Base-by-base conservation (phyloP, 2,329 filamentous ascomycete genomes). In the Xylariaceae sp. region DNA sequence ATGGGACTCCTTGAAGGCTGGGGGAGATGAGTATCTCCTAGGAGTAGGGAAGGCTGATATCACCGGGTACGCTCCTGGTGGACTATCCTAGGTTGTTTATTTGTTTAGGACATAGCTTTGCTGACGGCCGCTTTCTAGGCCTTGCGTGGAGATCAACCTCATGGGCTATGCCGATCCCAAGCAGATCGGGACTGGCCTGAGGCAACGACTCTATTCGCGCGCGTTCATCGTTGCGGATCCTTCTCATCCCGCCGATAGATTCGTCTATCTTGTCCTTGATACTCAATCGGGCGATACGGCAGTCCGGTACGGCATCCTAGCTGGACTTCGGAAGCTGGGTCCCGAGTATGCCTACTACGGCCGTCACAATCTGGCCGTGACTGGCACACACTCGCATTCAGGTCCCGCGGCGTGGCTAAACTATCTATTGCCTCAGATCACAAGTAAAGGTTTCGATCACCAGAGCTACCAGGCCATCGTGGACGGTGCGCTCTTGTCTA, bases 381-480 rank as follows among this genome's bases (percentile, higher is more conserved):
- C 90, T 0, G 92, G 92, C 50, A 97, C 92, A 0, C 92, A 97
- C 70, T 94, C 89, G 22, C 92, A 97, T 72, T 86, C 91, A 21
- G 92, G 92, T 0, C 92, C 92, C 0, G 92, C 88, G 2, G 92
- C 88, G 5, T 97, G 91, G 90, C 78, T 95, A 68, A 97, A 97
- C 72, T 97, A 96, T 67, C 79, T 97, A 9, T 77, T 96, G 5
- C 92, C 92, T 7, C 92, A 96, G 67, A 87, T 97, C 60, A 94
- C 92, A 0, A 92, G 85, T 65, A 80, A 87, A 54, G 92, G 92
- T 0, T 96, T 96, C 63, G 81, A 90, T 70, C 84, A 85, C 65
- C 88, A 95, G 70, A 95, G 89, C 64, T 95, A 95, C 66, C 80
- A 86, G 59, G 91, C 92, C 26, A 90, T 97, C 57, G 90, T 97